Conservation (phyloP, 352 stramenopile genomes). For the Halophytophthora polymorphica region DNA sequence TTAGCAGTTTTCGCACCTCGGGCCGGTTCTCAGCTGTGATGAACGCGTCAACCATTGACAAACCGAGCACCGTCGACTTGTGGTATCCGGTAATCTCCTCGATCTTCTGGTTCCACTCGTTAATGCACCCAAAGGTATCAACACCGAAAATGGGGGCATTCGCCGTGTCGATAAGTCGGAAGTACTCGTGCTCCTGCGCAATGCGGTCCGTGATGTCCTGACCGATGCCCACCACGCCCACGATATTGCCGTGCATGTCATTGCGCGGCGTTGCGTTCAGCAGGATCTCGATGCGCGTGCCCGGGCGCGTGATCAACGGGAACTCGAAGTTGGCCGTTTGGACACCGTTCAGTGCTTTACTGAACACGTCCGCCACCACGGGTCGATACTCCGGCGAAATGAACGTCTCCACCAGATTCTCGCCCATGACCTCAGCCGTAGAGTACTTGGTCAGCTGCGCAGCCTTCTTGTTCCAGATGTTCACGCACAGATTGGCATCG, state of each 20-base stretch:
- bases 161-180: constrained; percentile 69
- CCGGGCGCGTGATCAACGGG: constrained; percentile 69
- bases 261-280: constrained; percentile 71
- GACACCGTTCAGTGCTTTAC: constrained; percentile 64
- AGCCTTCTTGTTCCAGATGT: constrained; percentile 92
- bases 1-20: constrained; percentile 52
- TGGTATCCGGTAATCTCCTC: constrained; percentile 71
- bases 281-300: constrained; percentile 73
- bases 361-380: constrained; percentile 67
- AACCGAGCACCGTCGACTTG: constrained; percentile 49
- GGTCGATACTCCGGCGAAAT: constrained; percentile 72
- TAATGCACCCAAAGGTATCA: constrained; percentile 70
- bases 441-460: constrained; percentile 86
- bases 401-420: constrained; percentile 84
- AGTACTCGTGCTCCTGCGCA: constrained; percentile 77
- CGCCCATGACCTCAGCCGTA: constrained; percentile 72
- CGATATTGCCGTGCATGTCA: constrained; percentile 70
- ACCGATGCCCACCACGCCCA: constrained; percentile 85
- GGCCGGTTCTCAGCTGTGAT: constrained; percentile 52
- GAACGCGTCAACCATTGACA: constrained; percentile 62
- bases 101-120: constrained; percentile 80
- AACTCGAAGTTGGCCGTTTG: constrained; percentile 88
- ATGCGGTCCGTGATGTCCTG: constrained; percentile 83
- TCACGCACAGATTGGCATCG: constrained; percentile 84
- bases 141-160: constrained; percentile 78